These are phyloP conservation scores for Podospora pseudocomata DNA, from an alignment of 495 filamentous ascomycete species.

Conservation along the genomic window DNA sequence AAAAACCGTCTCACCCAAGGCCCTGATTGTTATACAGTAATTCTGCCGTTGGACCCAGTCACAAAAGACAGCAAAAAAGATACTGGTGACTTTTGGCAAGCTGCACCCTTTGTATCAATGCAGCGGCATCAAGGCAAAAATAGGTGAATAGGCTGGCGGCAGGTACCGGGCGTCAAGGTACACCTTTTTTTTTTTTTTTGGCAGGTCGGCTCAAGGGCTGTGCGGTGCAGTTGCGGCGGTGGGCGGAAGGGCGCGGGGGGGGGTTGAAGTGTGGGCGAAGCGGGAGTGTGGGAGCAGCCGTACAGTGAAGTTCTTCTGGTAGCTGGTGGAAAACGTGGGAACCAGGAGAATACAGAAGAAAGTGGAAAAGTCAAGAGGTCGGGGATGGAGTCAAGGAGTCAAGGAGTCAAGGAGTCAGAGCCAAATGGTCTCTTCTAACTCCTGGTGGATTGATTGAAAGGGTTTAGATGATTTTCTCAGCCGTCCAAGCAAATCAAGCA, in stretches of 20 bases:
- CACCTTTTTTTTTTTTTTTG: slow-evolving; percentile 13
- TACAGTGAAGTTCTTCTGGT: not conserved
- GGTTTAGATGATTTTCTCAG: slow-evolving; percentile 26
- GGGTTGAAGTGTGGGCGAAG: slow-evolving; percentile 8
- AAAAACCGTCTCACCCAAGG: slow-evolving; percentile 18
- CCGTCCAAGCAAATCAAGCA: slow-evolving; percentile 2
- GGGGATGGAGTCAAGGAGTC: slow-evolving; percentile 19
- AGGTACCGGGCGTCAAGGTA: slow-evolving; percentile 26
- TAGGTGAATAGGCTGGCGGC: slow-evolving; percentile 14
- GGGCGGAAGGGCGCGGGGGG: not conserved
- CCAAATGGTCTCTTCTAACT: slow-evolving; percentile 15
- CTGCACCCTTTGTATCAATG: slow-evolving; percentile 25
- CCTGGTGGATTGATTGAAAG: slow-evolving; percentile 27
- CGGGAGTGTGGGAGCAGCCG: slow-evolving; percentile 1
- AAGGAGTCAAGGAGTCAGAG: slow-evolving; percentile 16
- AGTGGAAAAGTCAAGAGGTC: slow-evolving; percentile 17
- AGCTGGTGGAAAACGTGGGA: slow-evolving; percentile 9
- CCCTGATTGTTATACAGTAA: slow-evolving; percentile 21
- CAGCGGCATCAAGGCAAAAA: slow-evolving; percentile 31
- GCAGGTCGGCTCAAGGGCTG: slow-evolving; percentile 8
- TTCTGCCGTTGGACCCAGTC: not conserved
- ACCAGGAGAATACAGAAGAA: slow-evolving; percentile 5
- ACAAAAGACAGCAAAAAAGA: slow-evolving; percentile 10
- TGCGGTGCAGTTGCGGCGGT: not conserved
- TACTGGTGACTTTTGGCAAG: not conserved